A percentile compares a stretch with the other conserved stretches of the same genome.
Conservation (phyloP, 768 basidiomycete species). For the Rhizopogon roseolus region DNA sequence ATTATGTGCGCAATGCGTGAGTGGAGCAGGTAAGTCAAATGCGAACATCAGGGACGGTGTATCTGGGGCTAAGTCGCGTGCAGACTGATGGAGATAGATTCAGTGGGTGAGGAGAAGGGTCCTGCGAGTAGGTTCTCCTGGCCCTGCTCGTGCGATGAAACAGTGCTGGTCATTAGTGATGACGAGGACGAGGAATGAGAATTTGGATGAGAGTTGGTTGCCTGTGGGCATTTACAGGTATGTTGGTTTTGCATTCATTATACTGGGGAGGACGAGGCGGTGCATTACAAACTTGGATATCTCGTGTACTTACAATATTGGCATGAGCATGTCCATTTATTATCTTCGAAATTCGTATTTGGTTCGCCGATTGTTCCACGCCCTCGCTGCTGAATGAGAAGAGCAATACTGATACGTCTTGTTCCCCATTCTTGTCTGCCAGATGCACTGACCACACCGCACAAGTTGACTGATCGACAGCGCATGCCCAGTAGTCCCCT, state of each 20-base stretch:
- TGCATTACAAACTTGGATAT: not conserved
- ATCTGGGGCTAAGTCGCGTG: not conserved
- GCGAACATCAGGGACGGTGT: not conserved
- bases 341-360: not conserved
- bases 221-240: conserved; percentile 1
- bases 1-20: conserved; percentile 44
- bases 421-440: too few species aligned
- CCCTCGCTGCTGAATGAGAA: too few species aligned
- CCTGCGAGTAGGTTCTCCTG: conserved; percentile 24
- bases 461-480: too few species aligned
- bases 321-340: not conserved
- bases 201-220: not conserved
- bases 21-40: conserved; percentile 46
- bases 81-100: conserved; percentile 9
- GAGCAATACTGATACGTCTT: too few species aligned
- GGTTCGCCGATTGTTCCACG: too few species aligned
- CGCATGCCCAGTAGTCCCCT: too few species aligned
- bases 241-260: not conserved
- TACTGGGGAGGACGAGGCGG: not conserved
- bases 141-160: conserved; percentile 39
- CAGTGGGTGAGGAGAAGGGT: not conserved
- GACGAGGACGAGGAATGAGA: conserved; percentile 35
- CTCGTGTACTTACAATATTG: not conserved
- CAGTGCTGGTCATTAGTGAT: conserved; percentile 46
- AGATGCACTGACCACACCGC: too few species aligned